Evolutionary conservation across 1,139 yeast genomes (phyloP), one percentile per base, ranked within the genome.

Genomic region (Candida gigantensis): DNA sequence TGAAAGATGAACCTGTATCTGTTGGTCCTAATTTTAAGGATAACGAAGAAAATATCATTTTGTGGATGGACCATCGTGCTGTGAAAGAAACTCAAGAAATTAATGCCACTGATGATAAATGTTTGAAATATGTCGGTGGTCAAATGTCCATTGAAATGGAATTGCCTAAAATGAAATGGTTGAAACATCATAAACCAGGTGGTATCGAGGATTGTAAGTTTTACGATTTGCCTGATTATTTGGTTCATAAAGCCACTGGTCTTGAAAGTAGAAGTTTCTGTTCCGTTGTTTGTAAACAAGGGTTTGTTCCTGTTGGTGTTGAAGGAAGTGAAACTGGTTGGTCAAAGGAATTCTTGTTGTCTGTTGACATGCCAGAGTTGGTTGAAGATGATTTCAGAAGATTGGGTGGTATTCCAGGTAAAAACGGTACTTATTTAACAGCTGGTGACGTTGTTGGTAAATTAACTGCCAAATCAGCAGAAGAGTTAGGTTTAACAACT

Each of bases 51-150:
- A 89, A 92, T 60, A 83, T 92, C 52, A 81, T 92, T 36, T 66
- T 92, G 42, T 92, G 98, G 97, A 90, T 92, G 97, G 98, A 92
- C 64, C 98, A 92, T 62, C 77, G 98, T 47, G 97, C 98, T 1
- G 81, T 73, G n/a, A 70, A 71, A n/a, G 96, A 90, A 59, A 89
- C 97, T 14, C 67, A 78, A 44, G 74, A 69, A 37, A 89, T 92
- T 60, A 90, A 90, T 60, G 79, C 83, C 32, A 84, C 96, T 1
- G 76, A 76, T 28, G 95, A 88, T 57, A 79, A 77, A 52, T 77
- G 86, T 44, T 74, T 92, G 53, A 84, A 86, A 58, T 92, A 88
- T 57, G 98, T 92, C 10, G 98, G 98, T 36, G 98, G 98, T 13
- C 85, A 83, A 52, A 90, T 92, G 97, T 88, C 97, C 33, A 83